Evolutionary conservation across 345 rosid species (phyloP), one percentile per base, ranked within the genome.

Genomic region (Crucihimalaya himalaica): DNA sequence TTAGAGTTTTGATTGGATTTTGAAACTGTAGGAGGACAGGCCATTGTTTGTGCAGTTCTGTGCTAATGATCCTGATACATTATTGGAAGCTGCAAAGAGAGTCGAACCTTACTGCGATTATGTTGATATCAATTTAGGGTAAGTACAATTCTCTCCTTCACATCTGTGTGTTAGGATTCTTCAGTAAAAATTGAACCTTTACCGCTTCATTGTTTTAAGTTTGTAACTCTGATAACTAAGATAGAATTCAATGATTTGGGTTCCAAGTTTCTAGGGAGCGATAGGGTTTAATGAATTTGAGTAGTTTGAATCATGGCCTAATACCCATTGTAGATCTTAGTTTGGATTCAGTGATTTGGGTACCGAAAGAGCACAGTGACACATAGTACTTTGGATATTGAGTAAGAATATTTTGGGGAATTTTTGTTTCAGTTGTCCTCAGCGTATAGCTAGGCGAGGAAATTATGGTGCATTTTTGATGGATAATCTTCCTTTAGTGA

Each of bases 21-120:
- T 12, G 29, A 60, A 59, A 29, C 78, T 76, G 85, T 86, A 95
- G 98, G 99, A 90, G 79, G 98, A 91, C 67, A 92, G 99, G 9
- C 99, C 97, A 0, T 81, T 95, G 56, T 88, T 89, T 77, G 99
- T 95, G 52, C 99, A 95, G 79, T 95, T 95, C 78, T 92, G 99
- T 79, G 97, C 91, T 32, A 95, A 95, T 81, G 96, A 95, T 77
- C 99, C 97, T 16, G 90, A 87, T 64, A 80, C 55, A 3, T 61
- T 95, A 19, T 77, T 95, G 67, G 88, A 86, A 70, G 99, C 99
- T 78, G 97, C 97, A 6, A 73, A 77, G 74, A 83, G 84, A 75
- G 99, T 92, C 51, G 92, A 88, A 46, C 81, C 93, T 68, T 78
- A 79, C 63, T 95, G 97, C 31, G 99, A 95, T 78, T 95, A 92